A percentile compares a stretch with the other conserved stretches of the same genome.
Evolutionary conservation across 345 rosid genomes (phyloP).

Genomic region (Linum trigynum): DNA sequence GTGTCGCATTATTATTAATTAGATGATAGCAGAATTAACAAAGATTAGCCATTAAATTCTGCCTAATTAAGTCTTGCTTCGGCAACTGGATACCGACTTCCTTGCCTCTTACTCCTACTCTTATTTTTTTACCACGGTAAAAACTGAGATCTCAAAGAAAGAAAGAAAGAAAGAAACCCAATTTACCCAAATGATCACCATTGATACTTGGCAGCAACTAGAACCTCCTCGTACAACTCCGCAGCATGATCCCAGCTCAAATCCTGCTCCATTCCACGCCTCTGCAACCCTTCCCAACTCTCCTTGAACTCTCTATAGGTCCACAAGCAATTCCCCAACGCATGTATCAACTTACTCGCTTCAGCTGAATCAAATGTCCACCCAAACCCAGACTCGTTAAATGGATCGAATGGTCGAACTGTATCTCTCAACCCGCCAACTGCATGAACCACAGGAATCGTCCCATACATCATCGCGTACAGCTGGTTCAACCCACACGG

Average conservation of each 20-base stretch:
- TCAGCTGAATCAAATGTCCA: conserved; percentile 90
- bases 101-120: too few species aligned
- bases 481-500: conserved; percentile 96
- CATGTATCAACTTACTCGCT: conserved; percentile 50
- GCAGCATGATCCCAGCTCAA: conserved; percentile 96
- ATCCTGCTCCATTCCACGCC: conserved; percentile 81
- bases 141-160: too few species aligned
- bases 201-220: conserved; percentile 86
- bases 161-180: background rate
- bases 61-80: too few species aligned
- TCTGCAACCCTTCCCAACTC: conserved; percentile 88
- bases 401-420: conserved; percentile 76
- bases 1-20: too few species aligned
- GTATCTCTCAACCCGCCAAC: conserved; percentile 93
- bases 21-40: too few species aligned
- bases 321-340: conserved; percentile 73
- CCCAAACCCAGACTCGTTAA: conserved; percentile 65
- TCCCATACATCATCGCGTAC: conserved; percentile 91
- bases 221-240: conserved; percentile 72
- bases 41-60: too few species aligned
- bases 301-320: conserved; percentile 64
- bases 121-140: too few species aligned
- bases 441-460: conserved; percentile 85
- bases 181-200: conserved; percentile 37
- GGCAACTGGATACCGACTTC: too few species aligned